Conservation (phyloP, 1,284 basidiomycete genomes). For the Singerocomus inundabilis region DNA sequence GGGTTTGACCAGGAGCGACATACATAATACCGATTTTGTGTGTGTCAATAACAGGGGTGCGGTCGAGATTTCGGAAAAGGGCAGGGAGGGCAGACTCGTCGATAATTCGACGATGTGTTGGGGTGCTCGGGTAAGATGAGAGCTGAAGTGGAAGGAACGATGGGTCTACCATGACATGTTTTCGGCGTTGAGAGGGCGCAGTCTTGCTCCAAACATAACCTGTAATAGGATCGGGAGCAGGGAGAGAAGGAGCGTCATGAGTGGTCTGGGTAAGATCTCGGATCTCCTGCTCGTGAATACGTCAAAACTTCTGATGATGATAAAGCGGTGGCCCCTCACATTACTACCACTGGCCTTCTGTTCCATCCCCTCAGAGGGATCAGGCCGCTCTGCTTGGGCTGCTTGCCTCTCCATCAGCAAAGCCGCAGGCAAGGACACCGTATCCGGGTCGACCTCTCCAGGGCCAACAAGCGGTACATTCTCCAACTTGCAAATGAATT, state of each 20-base stretch:
- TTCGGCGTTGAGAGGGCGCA: constrained; percentile 84
- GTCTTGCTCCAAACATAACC: constrained; percentile 83
- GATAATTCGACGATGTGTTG: constrained; percentile 48
- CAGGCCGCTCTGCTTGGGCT: constrained; percentile 32
- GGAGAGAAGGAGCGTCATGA: constrained; percentile 19
- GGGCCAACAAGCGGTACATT: constrained; percentile 84
- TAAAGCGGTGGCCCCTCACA: constrained; percentile 12
- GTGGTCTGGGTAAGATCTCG: constrained; percentile 8
- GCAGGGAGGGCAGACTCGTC: constrained; percentile 52
- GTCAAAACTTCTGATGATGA: constrained; percentile 11
- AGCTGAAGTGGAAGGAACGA: constrained; percentile 87
- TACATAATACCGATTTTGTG: constrained; percentile 98
- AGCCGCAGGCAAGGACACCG: constrained; percentile 67
- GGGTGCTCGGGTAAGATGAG: constrained; percentile 69
- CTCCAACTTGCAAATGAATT: constrained; percentile 86
- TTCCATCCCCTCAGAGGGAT: constrained; percentile 13
- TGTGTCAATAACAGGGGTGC: constrained; percentile 94
- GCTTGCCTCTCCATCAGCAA: constrained; percentile 70
- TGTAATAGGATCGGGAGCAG: constrained; percentile 64
- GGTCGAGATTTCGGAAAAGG: constrained; percentile 75
- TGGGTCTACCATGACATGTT: constrained; percentile 84
- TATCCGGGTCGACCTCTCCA: constrained; percentile 80
- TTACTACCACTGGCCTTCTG: neutral
- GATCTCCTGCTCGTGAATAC: constrained; percentile 22
- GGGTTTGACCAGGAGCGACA: constrained; percentile 87